A percentile compares a stretch with the other conserved stretches of the same genome.
Evolutionary conservation across 2,329 filamentous ascomycete genomes (phyloP).

Genomic region (Thelonectria blattea): DNA sequence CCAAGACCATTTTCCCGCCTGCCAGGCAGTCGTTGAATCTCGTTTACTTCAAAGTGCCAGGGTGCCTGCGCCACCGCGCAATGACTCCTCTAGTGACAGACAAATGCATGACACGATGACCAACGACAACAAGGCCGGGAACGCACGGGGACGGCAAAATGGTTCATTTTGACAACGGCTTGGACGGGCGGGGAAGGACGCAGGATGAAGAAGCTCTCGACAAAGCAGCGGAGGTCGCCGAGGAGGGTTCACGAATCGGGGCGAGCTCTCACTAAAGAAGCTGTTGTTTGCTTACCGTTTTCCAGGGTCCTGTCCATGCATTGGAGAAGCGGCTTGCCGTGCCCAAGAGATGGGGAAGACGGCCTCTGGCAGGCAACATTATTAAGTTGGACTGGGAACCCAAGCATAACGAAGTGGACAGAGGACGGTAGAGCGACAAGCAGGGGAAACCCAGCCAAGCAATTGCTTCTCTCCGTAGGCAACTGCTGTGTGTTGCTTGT

Average conservation of each 20-base stretch:
- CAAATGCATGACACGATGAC: constrained; percentile 22
- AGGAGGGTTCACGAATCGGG: constrained; percentile 21
- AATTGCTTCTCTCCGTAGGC: background rate
- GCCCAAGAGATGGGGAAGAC: constrained; percentile 6
- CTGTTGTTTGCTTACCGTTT: constrained; percentile 8
- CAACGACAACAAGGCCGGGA: background rate
- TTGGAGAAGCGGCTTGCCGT: background rate
- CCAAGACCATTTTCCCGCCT: constrained; percentile 9
- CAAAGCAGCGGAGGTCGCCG: background rate
- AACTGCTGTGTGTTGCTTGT: too few relatives aligned
- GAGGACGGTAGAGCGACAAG: constrained; percentile 25
- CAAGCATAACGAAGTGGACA: constrained; percentile 10
- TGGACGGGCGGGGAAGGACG: constrained; percentile 27
- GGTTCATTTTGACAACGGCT: constrained; percentile 19
- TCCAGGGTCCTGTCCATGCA: constrained; percentile 32
- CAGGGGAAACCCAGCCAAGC: constrained; percentile 35
- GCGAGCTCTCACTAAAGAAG: constrained; percentile 23
- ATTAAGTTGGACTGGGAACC: constrained; percentile 10
- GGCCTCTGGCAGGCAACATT: background rate
- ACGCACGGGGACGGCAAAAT: constrained; percentile 15
- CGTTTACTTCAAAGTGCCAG: constrained; percentile 1
- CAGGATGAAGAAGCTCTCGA: constrained; percentile 13
- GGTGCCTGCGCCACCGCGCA: constrained; percentile 15
- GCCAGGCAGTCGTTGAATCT: background rate
- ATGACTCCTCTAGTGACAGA: constrained; percentile 13